Conservation (phyloP, 2,329 filamentous ascomycete genomes). For the Coniella vitis region DNA sequence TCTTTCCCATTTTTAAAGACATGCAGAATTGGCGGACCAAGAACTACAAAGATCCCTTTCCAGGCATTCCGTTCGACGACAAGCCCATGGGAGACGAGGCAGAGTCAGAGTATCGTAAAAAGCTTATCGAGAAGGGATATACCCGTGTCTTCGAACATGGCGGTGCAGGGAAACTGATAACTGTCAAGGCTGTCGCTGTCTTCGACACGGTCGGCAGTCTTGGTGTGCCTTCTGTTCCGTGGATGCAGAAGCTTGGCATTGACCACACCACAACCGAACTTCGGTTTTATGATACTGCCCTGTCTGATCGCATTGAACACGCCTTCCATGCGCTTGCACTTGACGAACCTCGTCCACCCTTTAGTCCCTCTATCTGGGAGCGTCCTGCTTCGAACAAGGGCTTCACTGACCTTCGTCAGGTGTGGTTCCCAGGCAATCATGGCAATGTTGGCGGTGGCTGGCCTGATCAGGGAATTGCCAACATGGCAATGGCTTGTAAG, state of each 20-base stretch:
- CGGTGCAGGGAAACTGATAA: conserved; percentile 35
- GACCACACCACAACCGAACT: conserved; percentile 36
- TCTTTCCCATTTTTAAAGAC: conserved; percentile 50
- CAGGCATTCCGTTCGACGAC: conserved; percentile 37
- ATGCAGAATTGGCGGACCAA: conserved; percentile 46
- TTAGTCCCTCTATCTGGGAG: conserved; percentile 51
- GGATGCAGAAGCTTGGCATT: conserved; percentile 41
- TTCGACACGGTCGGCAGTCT: conserved; percentile 44
- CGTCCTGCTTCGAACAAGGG: conserved; percentile 30
- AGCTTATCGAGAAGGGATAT: conserved; percentile 33
- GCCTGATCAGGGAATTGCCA: conserved; percentile 39
- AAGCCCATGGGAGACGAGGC: conserved; percentile 41
- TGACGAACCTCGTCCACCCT: conserved; percentile 48
- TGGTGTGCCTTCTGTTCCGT: conserved; percentile 39
- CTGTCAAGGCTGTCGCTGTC: conserved; percentile 42
- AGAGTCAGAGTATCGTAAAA: conserved; percentile 34
- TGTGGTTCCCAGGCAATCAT: conserved; percentile 67
- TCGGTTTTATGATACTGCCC: conserved; percentile 46
- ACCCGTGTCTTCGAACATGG: conserved; percentile 36
- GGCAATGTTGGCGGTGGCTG: conserved; percentile 65
- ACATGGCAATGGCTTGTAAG: conserved; percentile 30
- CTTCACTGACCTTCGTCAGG: conserved; percentile 40
- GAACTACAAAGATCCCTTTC: conserved; percentile 40
- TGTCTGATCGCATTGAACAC: conserved; percentile 47
- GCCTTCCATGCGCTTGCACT: conserved; percentile 54